Evolutionary conservation across 352 stramenopile species (phyloP).

Genomic region (Phytophthora tubulina): DNA sequence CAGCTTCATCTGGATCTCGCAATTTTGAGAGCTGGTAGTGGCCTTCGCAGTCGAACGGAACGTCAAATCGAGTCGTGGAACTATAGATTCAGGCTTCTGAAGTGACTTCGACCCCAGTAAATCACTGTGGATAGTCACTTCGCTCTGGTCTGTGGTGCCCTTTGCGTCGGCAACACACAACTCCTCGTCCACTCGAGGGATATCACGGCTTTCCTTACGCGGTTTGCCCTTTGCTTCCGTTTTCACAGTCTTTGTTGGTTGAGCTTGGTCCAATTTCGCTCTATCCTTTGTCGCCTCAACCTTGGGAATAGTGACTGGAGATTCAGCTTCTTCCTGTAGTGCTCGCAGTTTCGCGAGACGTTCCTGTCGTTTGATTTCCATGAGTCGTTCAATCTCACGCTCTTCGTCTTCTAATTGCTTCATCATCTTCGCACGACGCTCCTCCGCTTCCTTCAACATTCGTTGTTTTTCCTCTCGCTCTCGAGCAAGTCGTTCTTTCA

Average conservation of each 20-base stretch:
- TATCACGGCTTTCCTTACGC: background rate
- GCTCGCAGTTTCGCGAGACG: slow-evolving; percentile 63
- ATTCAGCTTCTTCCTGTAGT: slow-evolving; percentile 46
- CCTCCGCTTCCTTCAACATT: slow-evolving; percentile 60
- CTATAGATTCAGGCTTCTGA: slow-evolving; percentile 7
- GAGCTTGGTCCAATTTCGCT: background rate
- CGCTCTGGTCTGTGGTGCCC: background rate
- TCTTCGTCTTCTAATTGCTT: slow-evolving; percentile 82
- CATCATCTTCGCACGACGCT: slow-evolving; percentile 61
- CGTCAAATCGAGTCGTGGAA: slow-evolving; percentile 45
- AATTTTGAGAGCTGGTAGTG: background rate
- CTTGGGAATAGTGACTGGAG: background rate
- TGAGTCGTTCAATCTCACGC: slow-evolving; percentile 67
- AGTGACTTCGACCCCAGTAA: slow-evolving; percentile 5
- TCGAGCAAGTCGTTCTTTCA: slow-evolving; percentile 52
- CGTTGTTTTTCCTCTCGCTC: slow-evolving; percentile 68
- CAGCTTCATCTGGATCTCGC: slow-evolving; percentile 72
- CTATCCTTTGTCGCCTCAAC: background rate
- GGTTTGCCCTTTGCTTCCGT: background rate
- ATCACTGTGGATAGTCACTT: background rate
- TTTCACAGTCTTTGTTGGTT: background rate
- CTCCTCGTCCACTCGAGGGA: background rate
- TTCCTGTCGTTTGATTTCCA: slow-evolving; percentile 71
- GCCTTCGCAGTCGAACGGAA: background rate
- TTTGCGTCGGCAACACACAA: slow-evolving; percentile 19